These are phyloP conservation scores for Allium sativum DNA, from an alignment of 106 monocot genomes.

Conservation along the genomic window DNA sequence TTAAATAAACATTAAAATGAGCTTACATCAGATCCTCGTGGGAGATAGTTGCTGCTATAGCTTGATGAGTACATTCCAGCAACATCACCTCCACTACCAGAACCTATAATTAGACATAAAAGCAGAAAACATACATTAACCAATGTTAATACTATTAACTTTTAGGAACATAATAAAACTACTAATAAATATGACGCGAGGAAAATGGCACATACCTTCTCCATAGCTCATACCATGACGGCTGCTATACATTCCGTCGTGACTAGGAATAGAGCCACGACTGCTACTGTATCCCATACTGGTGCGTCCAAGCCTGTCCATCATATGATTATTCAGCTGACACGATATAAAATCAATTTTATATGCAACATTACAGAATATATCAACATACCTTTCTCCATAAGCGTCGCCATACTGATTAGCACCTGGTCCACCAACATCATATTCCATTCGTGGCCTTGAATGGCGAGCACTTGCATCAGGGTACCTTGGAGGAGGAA, in stretches of 20 bases:
- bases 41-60: conserved; percentile 36
- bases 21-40: conserved; percentile 83
- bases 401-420: conserved; percentile 51
- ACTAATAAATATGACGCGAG: no score
- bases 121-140: background rate
- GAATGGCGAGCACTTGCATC: conserved; percentile 53
- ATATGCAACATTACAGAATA: conserved; percentile 1
- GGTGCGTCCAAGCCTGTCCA: conserved; percentile 48
- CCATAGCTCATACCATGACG: conserved; percentile 62
- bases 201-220: conserved; percentile 19
- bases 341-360: background rate
- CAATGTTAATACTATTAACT: background rate
- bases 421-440: conserved; percentile 29
- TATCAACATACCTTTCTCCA: conserved; percentile 46
- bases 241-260: conserved; percentile 47
- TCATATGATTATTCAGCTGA: background rate
- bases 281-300: conserved; percentile 61
- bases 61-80: conserved; percentile 75
- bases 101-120: conserved; percentile 26
- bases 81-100: conserved; percentile 49
- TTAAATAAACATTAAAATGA: background rate
- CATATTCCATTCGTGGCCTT: conserved; percentile 74
- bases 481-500: conserved; percentile 39
- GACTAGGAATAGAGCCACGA: conserved; percentile 37
- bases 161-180: no score